Evolutionary conservation across 2,329 filamentous ascomycete genomes (phyloP), one percentile per base, ranked within the genome.

Genomic region (Neocatenulostroma microsporum): DNA sequence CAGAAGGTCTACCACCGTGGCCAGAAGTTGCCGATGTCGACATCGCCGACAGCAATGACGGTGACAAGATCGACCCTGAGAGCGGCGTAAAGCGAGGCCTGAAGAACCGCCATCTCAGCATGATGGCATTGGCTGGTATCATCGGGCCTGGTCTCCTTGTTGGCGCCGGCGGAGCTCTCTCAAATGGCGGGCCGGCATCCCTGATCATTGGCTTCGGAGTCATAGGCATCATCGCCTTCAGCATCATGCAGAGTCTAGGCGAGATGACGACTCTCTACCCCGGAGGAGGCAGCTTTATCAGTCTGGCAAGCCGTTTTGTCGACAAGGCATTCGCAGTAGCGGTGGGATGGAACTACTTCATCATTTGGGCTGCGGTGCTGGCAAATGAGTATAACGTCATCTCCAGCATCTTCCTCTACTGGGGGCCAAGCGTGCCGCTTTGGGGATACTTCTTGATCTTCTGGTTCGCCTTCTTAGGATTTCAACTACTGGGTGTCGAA

Each of bases 231-330:
- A 74, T 86, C 40, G 80, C 81, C 2, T 73, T 53, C 41, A 70
- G 67, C 47, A 73, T 81, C 46, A 84, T 83, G 75, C 82, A 85
- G 64, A 80, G 76, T 4, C 63, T 87, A 5, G 82, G 82, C 14
- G 82, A 87, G 56, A 64, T 86, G 49, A 82, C 82, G 3, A 85
- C 82, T 5, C 61, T 85, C 2, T 84, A 80, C 47, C 82, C 82
- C 0, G 79, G 75, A 1, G 77, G 78, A 4, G 82, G 82, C 3
- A 78, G 78, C 0, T 85, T 86, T 50, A 77, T 78, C n/a, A 76
- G 73, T 8, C 70, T 84, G 23, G 78, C 78, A 0, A 77, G 82
- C 44, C 72, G 82, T 6, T 80, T 86, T 46, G 76, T 84, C 20
- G 80, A 84, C 54, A 76, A 77, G 50, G 78, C 78, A 0, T 79